Percentiles rank a stretch among this genome's conserved stretches.
These are phyloP conservation scores for Primulina tabacum DNA, from an alignment of 257 asterid genomes.

Conservation along the genomic window DNA sequence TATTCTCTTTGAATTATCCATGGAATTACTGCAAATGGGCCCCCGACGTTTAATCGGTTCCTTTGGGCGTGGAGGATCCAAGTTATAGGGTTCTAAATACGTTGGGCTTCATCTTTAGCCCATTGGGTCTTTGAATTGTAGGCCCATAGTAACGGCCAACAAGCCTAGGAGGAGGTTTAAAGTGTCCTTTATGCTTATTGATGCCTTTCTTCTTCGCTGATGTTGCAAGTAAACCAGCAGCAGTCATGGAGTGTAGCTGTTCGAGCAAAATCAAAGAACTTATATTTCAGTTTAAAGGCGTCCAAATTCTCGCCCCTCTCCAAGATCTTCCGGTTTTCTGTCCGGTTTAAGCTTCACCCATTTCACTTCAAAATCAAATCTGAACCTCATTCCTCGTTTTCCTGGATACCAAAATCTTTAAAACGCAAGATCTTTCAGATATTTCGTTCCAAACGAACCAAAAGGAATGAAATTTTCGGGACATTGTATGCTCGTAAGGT, in stretches of 20 bases:
- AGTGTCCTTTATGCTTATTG: background rate
- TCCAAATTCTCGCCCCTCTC: constrained; percentile 26
- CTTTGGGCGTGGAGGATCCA: too few relatives aligned
- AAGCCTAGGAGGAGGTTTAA: too few relatives aligned
- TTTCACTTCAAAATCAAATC: constrained; percentile 25
- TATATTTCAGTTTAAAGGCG: constrained; percentile 32
- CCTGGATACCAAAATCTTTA: constrained; percentile 12
- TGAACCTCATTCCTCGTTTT: constrained; percentile 21
- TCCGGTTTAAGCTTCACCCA: constrained; percentile 30
- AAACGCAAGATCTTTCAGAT: constrained; percentile 28
- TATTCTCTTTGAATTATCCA: too few relatives aligned
- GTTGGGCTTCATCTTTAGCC: too few relatives aligned
- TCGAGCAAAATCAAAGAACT: constrained; percentile 34
- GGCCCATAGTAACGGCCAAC: too few relatives aligned
- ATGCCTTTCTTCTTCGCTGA: constrained; percentile 16
- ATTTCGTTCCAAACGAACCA: constrained; percentile 6
- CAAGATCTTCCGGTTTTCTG: constrained; percentile 29
- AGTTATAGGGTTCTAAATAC: too few relatives aligned
- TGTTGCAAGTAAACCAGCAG: constrained; percentile 26
- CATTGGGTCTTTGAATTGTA: too few relatives aligned
- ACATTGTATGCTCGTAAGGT: constrained; percentile 27
- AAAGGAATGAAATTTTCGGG: constrained; percentile 20
- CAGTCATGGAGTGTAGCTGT: constrained; percentile 42
- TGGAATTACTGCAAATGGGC: too few relatives aligned
- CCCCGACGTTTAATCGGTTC: too few relatives aligned